These are phyloP conservation scores for Colletotrichum liriopes DNA, from an alignment of 2,329 filamentous ascomycete species.

Conservation along the genomic window DNA sequence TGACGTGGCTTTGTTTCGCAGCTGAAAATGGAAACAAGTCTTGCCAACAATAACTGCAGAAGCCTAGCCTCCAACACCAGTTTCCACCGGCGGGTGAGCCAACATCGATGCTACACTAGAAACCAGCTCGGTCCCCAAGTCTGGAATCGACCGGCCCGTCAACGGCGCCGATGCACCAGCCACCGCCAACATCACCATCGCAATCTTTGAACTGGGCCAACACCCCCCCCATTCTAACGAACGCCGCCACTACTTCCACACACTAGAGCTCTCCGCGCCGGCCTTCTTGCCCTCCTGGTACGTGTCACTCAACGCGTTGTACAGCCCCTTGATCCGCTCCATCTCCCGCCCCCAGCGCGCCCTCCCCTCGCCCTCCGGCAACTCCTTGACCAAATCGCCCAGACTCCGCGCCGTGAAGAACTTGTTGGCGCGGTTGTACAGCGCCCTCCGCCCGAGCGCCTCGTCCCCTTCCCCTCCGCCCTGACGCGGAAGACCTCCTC, in stretches of 20 bases:
- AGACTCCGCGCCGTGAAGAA: constrained; percentile 66
- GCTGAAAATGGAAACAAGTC: neutral
- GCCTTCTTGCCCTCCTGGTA: constrained; percentile 65
- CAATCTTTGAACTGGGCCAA: neutral
- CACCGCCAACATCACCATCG: constrained; percentile 8
- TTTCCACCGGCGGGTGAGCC: neutral
- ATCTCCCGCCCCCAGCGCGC: constrained; percentile 58
- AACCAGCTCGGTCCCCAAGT: neutral
- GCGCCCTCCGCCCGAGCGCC: constrained; percentile 54
- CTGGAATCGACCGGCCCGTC: constrained; percentile 6
- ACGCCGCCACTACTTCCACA: constrained; percentile 59
- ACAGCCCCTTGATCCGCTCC: constrained; percentile 64
- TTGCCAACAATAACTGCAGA: neutral
- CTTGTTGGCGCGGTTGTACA: constrained; percentile 71
- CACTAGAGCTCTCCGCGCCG: constrained; percentile 61
- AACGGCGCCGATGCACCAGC: constrained; percentile 28
- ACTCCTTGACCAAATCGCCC: constrained; percentile 55
- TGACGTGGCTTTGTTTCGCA: neutral
- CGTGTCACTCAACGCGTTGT: constrained; percentile 61
- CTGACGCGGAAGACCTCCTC: constrained; percentile 69
- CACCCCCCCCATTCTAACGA: neutral
- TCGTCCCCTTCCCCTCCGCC: constrained; percentile 56
- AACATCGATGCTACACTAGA: neutral
- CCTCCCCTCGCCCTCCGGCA: constrained; percentile 54
- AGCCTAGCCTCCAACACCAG: constrained; percentile 1